phyloP scores from a whole-genome alignment of 2,329 filamentous ascomycete genomes.

The Bipolaris oryzae region DNA sequence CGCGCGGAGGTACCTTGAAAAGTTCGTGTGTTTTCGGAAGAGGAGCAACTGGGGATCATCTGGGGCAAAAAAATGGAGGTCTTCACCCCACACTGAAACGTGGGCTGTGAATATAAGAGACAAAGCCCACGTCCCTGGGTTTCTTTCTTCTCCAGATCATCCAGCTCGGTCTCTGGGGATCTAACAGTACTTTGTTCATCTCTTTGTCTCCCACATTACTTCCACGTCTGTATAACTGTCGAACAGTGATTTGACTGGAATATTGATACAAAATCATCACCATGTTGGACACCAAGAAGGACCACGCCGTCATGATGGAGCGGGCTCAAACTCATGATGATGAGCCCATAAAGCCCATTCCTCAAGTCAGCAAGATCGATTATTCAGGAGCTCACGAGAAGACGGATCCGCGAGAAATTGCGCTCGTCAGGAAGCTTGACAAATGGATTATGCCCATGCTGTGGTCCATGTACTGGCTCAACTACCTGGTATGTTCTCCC shows the following conservation, averaged over 20 bases:
- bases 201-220: background rate
- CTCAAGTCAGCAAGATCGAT: constrained; percentile 35
- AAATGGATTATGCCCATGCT: constrained; percentile 36
- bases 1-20: constrained; percentile 16
- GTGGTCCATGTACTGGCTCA: constrained; percentile 33
- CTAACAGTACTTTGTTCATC: constrained; percentile 16
- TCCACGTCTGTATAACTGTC: background rate
- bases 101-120: constrained; percentile 27
- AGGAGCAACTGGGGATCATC: constrained; percentile 8
- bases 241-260: background rate
- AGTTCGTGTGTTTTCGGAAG: constrained; percentile 24
- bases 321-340: constrained; percentile 30
- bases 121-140: constrained; percentile 23
- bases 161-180: constrained; percentile 27
- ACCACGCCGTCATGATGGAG: constrained; percentile 37
- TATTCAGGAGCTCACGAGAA: constrained; percentile 46
- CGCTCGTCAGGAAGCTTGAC: constrained; percentile 42
- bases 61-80: background rate
- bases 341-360: constrained; percentile 31
- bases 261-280: background rate
- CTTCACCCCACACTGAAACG: background rate
- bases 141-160: constrained; percentile 35
- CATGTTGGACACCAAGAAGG: constrained; percentile 34
- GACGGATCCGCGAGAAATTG: constrained; percentile 44
- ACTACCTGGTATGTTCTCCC: constrained; percentile 11